Base-by-base conservation (phyloP, 2,329 filamentous ascomycete species). In the Fusarium fracticaudum region DNA sequence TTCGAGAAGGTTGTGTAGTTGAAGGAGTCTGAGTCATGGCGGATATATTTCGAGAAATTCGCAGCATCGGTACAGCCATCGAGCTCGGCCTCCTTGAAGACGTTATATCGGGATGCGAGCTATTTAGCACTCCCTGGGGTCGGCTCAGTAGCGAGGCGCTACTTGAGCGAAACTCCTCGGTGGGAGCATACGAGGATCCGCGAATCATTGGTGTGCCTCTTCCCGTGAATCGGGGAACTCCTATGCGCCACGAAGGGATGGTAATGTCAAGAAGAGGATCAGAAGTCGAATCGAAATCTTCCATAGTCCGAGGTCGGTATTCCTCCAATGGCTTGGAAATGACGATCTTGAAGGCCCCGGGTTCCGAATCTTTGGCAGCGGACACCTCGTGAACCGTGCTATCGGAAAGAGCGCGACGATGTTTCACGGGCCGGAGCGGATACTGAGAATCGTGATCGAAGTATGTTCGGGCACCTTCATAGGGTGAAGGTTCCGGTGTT, bases 221-320 rank as follows among this genome's bases (percentile, higher is more conserved):
- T 60, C 89, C 84, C 72, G 92, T 96, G 82, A 98, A 97, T 67
- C 91, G 90, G 24, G 94, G 94, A 3, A 92, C 93, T 18, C 95
- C 95, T 65, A 98, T 86, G 74, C 92, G 91, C 87, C 95, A 97
- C 64, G 93, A 92, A 41, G 95, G 95, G 58, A 98, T 97, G 29
- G 91, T 87, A 48, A 96, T 88, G 75, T 95, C 90, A 58, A 97
- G 85, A 41, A 91, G 84, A 18, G 90, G 91, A 44, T 86, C 82
- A 45, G 80, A 79, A 24, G 82, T 76, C 18, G 80, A 73, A 74
- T 86, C 83, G 48, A 87, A 67, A 76, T 90, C 89, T 78, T 92
- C 90, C 71, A 90, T 87, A 10, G 91, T 92, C 79, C 88, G 92
- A 33, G 91, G 89, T 60, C 90, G 87, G 45, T 81, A 79, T 37